Percentiles rank a stretch among this genome's conserved stretches.
These are phyloP conservation scores for Aureobasidium namibiae DNA, from an alignment of 2,329 filamentous ascomycete genomes.

Conservation along the genomic window DNA sequence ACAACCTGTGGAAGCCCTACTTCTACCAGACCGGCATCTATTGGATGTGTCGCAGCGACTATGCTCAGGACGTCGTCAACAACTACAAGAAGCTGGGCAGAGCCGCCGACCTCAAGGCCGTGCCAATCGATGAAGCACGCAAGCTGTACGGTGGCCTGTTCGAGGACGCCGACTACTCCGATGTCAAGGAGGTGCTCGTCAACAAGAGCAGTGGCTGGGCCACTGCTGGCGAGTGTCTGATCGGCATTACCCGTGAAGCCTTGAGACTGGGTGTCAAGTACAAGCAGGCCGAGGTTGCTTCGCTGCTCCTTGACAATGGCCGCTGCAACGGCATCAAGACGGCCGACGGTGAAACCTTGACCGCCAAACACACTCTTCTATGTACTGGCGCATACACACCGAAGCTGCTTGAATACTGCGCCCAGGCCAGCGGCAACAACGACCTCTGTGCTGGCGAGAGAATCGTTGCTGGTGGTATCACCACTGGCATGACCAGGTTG, in stretches of 20 bases:
- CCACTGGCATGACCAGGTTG: constrained; percentile 40
- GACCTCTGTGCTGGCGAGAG: constrained; percentile 46
- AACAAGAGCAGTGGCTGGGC: constrained; percentile 57
- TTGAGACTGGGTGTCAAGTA: constrained; percentile 53
- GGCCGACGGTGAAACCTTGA: constrained; percentile 25
- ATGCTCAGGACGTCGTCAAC: constrained; percentile 40
- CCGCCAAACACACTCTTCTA: constrained; percentile 31
- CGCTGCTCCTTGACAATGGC: constrained; percentile 42
- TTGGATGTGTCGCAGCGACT: constrained; percentile 39
- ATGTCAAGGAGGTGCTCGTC: constrained; percentile 51
- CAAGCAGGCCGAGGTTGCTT: constrained; percentile 43
- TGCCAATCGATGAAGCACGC: constrained; percentile 46
- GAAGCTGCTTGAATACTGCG: constrained; percentile 40
- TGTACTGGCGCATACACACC: constrained; percentile 37
- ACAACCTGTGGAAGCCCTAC: constrained; percentile 47
- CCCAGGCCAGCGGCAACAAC: constrained; percentile 35
- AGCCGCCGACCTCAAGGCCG: constrained; percentile 36
- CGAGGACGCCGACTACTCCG: constrained; percentile 51
- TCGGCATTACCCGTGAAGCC: constrained; percentile 45
- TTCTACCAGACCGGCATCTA: constrained; percentile 47
- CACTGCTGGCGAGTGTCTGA: constrained; percentile 51
- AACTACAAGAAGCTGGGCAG: constrained; percentile 44
- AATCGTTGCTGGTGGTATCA: constrained; percentile 50
- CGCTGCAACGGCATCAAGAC: constrained; percentile 37
- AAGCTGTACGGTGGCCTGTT: constrained; percentile 51